Base-by-base conservation (phyloP, 805 yeast genomes). In the Candida ipomoeae region DNA sequence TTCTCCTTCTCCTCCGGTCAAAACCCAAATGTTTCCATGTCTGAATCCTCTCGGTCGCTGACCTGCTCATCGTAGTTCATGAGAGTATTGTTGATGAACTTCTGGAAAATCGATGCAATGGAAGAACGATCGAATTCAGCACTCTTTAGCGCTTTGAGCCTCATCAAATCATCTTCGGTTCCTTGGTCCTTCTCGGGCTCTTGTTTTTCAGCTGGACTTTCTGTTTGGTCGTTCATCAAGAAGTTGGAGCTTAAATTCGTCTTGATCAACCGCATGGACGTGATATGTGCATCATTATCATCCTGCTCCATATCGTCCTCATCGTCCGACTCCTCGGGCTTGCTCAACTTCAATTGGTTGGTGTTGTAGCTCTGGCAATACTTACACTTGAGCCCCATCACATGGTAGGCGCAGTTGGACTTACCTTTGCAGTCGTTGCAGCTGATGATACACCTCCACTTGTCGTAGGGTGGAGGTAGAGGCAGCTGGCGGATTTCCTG, bases 341-440 rank as follows among this genome's bases (percentile, higher is more conserved):
- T 89, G 49, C 87, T 73, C 48, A 89, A 64, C 61, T 80, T 80
- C 50, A 82, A 56, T 63, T 88, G 92, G 51, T 81, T 82, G 2
- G 97, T 91, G 66, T 91, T 91, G 66, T 90, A 91, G 63, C 96
- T 86, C 51, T 80, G 78, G 68, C 97, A 91, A 63, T 85, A 89
- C 56, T 84, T 85, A 66, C 98, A 91, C 64, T 85, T 87, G 54
- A 89, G 74, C 1, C 98, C 98, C 58, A 91, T 68, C 46, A 90
- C 83, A 67, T 91, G 97, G 67, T 86, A 91, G 11, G 78, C 70
- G 17, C 85, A 84, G 53, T 82, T 79, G 21, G 90, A 82, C 67
- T 85, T 86, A 17, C 94, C 92, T 48, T 83, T 83, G 67, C 98
- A 91, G 67, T 91, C 98, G 65, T 87, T 86, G 69, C 96, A 87